Percentiles rank a stretch among this genome's conserved stretches.
phyloP scores from a whole-genome alignment of 2,329 filamentous ascomycete genomes.

The Trichoderma koningiopsis region DNA sequence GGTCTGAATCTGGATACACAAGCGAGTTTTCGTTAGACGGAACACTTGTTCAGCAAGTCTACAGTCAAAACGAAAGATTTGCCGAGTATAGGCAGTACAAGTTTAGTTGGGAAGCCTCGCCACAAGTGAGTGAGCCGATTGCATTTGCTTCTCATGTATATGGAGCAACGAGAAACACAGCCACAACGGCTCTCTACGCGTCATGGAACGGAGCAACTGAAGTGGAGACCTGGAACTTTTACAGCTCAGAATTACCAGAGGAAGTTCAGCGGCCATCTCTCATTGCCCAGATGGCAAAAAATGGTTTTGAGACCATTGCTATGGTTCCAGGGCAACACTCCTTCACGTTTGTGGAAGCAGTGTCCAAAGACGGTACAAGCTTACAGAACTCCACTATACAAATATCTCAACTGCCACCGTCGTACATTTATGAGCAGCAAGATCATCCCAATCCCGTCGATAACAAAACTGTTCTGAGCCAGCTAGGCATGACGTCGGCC shows the following conservation, averaged over 20 bases:
- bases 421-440: neutral
- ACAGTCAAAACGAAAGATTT: neutral
- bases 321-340: neutral
- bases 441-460: neutral
- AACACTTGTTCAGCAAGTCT: neutral
- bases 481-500: neutral
- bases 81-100: neutral
- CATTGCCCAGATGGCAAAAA: neutral
- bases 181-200: neutral
- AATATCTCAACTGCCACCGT: neutral
- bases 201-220: neutral
- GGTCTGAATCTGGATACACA: neutral
- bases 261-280: neutral
- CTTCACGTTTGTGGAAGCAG: neutral
- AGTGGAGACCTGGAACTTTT: neutral
- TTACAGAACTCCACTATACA: neutral
- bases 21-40: neutral
- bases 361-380: neutral
- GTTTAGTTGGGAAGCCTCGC: neutral
- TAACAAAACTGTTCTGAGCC: neutral
- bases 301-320: neutral
- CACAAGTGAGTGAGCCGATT: neutral
- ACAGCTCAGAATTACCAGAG: neutral
- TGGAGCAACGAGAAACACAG: neutral
- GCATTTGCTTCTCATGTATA: neutral